Evolutionary conservation across 805 yeast species (phyloP).

Genomic region (Kluyveromyces siamensis): DNA sequence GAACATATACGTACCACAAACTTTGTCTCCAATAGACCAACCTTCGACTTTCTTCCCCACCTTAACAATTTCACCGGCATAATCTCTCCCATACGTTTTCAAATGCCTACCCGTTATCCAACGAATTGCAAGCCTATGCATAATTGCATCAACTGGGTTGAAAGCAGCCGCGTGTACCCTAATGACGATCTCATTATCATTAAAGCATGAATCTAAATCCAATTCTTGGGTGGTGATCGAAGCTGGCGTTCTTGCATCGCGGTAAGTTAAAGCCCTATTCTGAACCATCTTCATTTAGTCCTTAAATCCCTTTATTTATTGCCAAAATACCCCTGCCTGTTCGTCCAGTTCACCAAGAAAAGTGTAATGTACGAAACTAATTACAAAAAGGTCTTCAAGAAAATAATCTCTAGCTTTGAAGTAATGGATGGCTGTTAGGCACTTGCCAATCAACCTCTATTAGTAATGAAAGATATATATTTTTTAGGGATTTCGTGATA

Average conservation of each 20-base stretch:
- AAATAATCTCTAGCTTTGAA: no score
- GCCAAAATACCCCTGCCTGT: no score
- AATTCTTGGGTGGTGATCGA: constrained; percentile 11
- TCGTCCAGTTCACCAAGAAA: no score
- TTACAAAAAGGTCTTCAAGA: no score
- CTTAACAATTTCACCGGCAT: constrained; percentile 21
- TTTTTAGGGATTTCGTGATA: no score
- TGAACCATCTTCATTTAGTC: constrained; percentile 6
- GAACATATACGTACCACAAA: constrained; percentile 19
- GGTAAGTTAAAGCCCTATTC: constrained; percentile 19
- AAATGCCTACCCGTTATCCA: constrained; percentile 3
- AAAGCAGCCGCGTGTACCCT: constrained; percentile 24
- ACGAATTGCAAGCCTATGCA: constrained; percentile 10
- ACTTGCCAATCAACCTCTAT: no score
- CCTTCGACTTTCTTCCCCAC: constrained; percentile 16
- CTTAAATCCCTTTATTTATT: no score
- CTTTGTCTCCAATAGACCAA: constrained; percentile 21
- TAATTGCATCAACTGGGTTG: constrained; percentile 23
- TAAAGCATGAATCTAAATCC: constrained; percentile 18
- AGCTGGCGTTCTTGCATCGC: constrained; percentile 14
- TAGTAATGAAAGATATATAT: no score
- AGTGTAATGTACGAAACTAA: no score
- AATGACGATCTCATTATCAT: constrained; percentile 20
- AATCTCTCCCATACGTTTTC: constrained; percentile 24
- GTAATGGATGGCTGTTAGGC: no score